Evolutionary conservation across 495 filamentous ascomycete genomes (phyloP).

Genomic region (Cenococcum geophilum): DNA sequence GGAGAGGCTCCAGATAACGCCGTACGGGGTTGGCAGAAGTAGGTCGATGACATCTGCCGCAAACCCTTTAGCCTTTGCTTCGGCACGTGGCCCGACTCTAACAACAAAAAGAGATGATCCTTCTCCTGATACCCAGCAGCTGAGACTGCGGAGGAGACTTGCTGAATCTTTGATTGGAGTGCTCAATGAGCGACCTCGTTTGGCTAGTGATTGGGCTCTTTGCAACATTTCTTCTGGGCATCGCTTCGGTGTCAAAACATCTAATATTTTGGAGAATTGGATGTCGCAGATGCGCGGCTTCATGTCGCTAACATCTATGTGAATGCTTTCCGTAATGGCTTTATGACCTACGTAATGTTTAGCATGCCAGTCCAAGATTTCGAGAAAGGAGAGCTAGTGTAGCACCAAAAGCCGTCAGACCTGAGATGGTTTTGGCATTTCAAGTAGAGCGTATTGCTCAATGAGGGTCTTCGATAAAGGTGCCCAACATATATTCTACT

Average conservation of each 20-base stretch:
- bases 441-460: no score
- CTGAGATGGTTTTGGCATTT: no score
- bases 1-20: not conserved
- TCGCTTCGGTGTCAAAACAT: not conserved
- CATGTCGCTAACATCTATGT: not conserved
- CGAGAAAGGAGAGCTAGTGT: no score
- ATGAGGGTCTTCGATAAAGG: no score
- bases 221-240: not conserved
- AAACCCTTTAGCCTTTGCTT: not conserved
- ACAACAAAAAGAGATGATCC: not conserved
- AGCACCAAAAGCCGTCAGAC: no score
- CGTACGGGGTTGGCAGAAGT: not conserved
- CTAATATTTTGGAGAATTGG: constrained; percentile 1
- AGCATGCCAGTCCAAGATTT: not conserved
- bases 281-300: not conserved
- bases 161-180: not conserved
- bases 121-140: not conserved
- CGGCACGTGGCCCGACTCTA: not conserved
- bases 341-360: not conserved
- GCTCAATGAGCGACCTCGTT: not conserved
- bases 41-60: not conserved
- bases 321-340: not conserved
- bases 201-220: not conserved
- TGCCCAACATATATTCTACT: no score
- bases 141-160: not conserved